A percentile compares a stretch with the other conserved stretches of the same genome.
Conservation (phyloP, 768 basidiomycete species). For the Amanita rimosa region DNA sequence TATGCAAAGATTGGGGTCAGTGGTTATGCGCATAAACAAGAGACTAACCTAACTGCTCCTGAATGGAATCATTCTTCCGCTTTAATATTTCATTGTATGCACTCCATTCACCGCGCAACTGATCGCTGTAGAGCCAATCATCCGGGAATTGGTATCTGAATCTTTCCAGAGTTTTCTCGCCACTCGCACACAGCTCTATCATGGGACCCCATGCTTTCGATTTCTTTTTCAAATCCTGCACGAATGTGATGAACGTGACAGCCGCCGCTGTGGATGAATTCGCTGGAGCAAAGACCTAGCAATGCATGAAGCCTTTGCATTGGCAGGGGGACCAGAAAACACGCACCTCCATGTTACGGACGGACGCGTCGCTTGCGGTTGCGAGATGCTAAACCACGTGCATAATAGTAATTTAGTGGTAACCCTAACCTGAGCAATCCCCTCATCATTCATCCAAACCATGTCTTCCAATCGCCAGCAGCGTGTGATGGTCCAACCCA, state of each 20-base stretch:
- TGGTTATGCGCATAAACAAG: background rate
- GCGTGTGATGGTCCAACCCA: conserved; percentile 99
- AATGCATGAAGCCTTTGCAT: background rate
- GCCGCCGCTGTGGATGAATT: conserved; percentile 95
- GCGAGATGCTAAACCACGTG: conserved; percentile 13
- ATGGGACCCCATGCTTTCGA: conserved; percentile 94
- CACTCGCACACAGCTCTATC: conserved; percentile 88
- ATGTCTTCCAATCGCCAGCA: conserved; percentile 85
- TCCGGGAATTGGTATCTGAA: conserved; percentile 95
- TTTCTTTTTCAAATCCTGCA: conserved; percentile 97
- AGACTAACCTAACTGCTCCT: conserved; percentile 85
- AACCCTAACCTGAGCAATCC: conserved; percentile 17
- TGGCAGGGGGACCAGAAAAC: background rate
- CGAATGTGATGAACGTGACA: conserved; percentile 98
- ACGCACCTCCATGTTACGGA: conserved; percentile 19
- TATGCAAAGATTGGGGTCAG: conserved; percentile 16
- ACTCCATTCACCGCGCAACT: conserved; percentile 95
- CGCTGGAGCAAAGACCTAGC: conserved; percentile 57
- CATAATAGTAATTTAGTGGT: background rate
- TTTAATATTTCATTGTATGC: conserved; percentile 97
- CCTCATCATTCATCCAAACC: conserved; percentile 16
- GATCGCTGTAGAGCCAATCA: conserved; percentile 98
- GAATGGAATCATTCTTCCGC: conserved; percentile 96
- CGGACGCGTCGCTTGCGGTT: conserved; percentile 17
- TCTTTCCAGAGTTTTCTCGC: conserved; percentile 94